Conservation (phyloP, 257 asterid genomes). For the Capsicum pubescens region DNA sequence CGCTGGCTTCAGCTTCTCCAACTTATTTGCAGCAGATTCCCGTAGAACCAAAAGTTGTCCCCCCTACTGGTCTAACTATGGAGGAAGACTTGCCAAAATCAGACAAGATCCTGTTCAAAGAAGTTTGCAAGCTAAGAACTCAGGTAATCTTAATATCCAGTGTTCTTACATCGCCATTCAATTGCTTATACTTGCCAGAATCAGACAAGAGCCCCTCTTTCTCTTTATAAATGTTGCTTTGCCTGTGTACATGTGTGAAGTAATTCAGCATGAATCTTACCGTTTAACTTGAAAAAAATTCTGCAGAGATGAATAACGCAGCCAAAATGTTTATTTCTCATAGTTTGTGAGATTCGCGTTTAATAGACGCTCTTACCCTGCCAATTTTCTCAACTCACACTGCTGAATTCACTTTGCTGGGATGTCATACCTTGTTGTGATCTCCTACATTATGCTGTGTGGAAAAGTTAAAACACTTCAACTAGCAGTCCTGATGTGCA, state of each 20-base stretch:
- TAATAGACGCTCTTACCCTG: neutral
- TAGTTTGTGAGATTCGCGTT: neutral
- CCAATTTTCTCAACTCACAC: neutral
- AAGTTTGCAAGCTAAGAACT: conserved; percentile 45
- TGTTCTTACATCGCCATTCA: neutral
- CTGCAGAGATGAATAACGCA: neutral
- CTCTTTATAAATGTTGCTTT: neutral
- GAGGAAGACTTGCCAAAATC: conserved; percentile 35
- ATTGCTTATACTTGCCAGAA: conserved; percentile 1
- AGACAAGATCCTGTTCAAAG: conserved; percentile 39
- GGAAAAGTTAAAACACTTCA: neutral
- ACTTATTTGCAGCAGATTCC: conserved; percentile 34
- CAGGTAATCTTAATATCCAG: conserved; percentile 41
- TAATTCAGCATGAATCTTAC: neutral
- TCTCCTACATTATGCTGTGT: neutral
- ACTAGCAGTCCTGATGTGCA: too few species aligned
- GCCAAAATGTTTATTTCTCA: neutral
- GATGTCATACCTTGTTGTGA: neutral
- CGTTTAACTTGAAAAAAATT: neutral
- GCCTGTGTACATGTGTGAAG: neutral
- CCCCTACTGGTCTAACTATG: conserved; percentile 27
- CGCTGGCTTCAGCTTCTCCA: conserved; percentile 28
- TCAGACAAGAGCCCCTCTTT: too few species aligned
- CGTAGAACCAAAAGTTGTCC: conserved; percentile 18
- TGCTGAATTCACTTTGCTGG: neutral